These are phyloP conservation scores for Penicillium sp. DNA, from an alignment of 2,329 filamentous ascomycete genomes.

Conservation along the genomic window DNA sequence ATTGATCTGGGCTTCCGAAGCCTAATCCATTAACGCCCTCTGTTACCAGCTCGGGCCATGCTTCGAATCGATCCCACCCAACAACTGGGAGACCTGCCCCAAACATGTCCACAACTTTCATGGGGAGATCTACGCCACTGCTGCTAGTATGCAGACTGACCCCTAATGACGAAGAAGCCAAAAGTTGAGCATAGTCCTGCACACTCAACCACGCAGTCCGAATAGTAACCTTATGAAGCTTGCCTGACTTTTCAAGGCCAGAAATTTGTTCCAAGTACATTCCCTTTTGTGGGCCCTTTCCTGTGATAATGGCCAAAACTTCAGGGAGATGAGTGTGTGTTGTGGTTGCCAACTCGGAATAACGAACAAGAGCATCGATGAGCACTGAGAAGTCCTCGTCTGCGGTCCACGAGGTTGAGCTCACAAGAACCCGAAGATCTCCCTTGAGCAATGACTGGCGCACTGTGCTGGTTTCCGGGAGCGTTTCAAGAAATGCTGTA, in stretches of 20 bases:
- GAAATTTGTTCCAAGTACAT: conserved; percentile 70
- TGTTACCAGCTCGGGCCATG: conserved; percentile 85
- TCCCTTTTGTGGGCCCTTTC: conserved; percentile 82
- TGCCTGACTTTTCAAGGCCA: conserved; percentile 60
- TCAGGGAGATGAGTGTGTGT: conserved; percentile 56
- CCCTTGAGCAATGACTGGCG: conserved; percentile 61
- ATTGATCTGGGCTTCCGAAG: conserved; percentile 70
- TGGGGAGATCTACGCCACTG: conserved; percentile 91
- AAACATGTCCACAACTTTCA: conserved; percentile 99
- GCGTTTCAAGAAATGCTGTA: conserved; percentile 60
- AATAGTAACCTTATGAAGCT: conserved; percentile 70
- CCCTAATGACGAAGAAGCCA: conserved; percentile 84
- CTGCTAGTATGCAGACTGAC: conserved; percentile 91
- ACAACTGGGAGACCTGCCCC: conserved; percentile 88
- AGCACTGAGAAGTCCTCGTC: conserved; percentile 94
- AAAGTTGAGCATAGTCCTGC: conserved; percentile 78
- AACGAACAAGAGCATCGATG: conserved; percentile 76
- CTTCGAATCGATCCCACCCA: conserved; percentile 82
- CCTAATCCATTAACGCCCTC: conserved; percentile 85
- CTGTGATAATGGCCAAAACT: conserved; percentile 89
- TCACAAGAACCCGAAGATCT: conserved; percentile 72
- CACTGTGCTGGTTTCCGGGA: conserved; percentile 65
- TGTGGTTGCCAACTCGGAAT: conserved; percentile 59
- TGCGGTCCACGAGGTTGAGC: conserved; percentile 94
- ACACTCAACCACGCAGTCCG: conserved; percentile 82